Percentiles rank a stretch among this genome's conserved stretches.
These are phyloP conservation scores for Syncephalastrum sp. DNA, from an alignment of 371 early-diverging fungal genomes.

Conservation along the genomic window DNA sequence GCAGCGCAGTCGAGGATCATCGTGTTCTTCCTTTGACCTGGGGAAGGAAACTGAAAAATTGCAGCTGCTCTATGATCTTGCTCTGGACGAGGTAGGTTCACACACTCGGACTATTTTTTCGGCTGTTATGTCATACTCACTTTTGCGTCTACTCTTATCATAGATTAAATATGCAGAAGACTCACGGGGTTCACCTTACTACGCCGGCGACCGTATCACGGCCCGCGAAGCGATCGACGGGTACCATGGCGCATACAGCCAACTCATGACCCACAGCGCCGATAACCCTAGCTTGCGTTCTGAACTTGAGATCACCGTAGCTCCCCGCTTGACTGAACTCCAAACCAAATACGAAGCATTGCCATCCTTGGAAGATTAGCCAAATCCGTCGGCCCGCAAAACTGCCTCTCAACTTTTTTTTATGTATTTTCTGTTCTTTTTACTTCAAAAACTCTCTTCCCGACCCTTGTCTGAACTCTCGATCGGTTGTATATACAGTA, in stretches of 20 bases:
- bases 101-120: not conserved
- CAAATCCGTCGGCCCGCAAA: too few relatives aligned
- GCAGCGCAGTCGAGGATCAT: constrained; percentile 1
- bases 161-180: constrained; percentile 41
- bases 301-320: constrained; percentile 24
- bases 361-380: constrained; percentile 11
- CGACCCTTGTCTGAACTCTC: too few relatives aligned
- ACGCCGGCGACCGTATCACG: constrained; percentile 35
- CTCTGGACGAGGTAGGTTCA: constrained; percentile 18
- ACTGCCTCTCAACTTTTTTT: constrained; percentile 1
- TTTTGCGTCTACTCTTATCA: not conserved
- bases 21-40: constrained; percentile 10
- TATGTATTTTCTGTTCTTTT: constrained; percentile 1
- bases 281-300: constrained; percentile 17
- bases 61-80: constrained; percentile 12
- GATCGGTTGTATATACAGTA: too few relatives aligned
- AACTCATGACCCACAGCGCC: constrained; percentile 22
- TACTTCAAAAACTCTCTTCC: not conserved
- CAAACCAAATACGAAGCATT: constrained; percentile 24
- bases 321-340: constrained; percentile 25
- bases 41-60: constrained; percentile 10
- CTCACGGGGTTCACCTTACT: constrained; percentile 40
- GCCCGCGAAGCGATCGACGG: constrained; percentile 40
- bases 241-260: constrained; percentile 25
- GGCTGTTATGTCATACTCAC: not conserved